phyloP scores from a whole-genome alignment of 2,329 filamentous ascomycete species.

The Sarocladium kiliense region DNA sequence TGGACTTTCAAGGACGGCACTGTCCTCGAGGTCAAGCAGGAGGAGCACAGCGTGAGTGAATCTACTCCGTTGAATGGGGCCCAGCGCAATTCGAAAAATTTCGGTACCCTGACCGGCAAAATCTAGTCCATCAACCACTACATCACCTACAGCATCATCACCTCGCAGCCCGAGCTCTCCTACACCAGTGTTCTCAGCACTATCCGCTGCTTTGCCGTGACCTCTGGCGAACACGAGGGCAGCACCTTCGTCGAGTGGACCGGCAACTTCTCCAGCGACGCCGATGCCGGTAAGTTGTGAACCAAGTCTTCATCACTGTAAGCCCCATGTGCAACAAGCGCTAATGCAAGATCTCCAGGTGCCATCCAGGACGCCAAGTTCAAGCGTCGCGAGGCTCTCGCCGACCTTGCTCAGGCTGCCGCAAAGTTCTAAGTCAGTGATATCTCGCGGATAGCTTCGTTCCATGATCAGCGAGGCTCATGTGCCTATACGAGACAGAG shows the following conservation, averaged over 20 bases:
- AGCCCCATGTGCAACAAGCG: not conserved
- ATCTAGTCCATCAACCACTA: conserved; percentile 63
- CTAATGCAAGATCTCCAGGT: conserved; percentile 32
- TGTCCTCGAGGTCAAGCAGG: conserved; percentile 67
- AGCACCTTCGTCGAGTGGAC: conserved; percentile 66
- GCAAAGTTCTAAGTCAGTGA: conserved; percentile 19
- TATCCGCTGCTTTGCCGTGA: conserved; percentile 59
- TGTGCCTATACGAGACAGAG: not conserved
- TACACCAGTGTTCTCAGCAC: conserved; percentile 65
- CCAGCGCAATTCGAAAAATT: not conserved
- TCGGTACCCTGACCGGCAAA: no score
- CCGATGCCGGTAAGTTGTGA: conserved; percentile 14
- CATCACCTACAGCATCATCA: conserved; percentile 70
- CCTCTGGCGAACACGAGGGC: conserved; percentile 58
- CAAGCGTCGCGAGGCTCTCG: conserved; percentile 68
- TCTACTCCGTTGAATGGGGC: not conserved
- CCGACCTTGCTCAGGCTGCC: conserved; percentile 54
- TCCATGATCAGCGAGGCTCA: not conserved
- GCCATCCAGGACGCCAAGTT: conserved; percentile 72
- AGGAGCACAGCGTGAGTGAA: conserved; percentile 61
- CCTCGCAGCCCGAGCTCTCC: conserved; percentile 56
- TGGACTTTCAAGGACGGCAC: conserved; percentile 69
- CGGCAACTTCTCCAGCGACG: conserved; percentile 52
- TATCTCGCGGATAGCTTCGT: not conserved
- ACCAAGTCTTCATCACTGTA: not conserved